phyloP scores from a whole-genome alignment of 345 rosid genomes.

The Melaleuca quinquenervia region DNA sequence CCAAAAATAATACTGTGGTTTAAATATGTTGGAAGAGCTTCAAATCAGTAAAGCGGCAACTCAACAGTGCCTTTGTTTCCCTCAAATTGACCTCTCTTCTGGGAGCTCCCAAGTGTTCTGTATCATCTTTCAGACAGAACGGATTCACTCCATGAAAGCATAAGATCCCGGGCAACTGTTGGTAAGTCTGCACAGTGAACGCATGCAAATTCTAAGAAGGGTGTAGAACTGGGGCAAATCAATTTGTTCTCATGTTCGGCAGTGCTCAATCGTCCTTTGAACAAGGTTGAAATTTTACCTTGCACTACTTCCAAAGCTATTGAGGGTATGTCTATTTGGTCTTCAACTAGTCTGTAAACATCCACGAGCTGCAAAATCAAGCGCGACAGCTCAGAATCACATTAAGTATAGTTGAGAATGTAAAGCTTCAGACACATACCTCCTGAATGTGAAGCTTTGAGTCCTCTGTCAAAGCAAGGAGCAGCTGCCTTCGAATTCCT shows the following conservation, averaged over 20 bases:
- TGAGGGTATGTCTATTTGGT: conserved; percentile 62
- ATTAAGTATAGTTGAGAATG: not conserved
- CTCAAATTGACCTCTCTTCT: not conserved
- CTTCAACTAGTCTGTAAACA: conserved; percentile 80
- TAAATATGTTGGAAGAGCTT: not conserved
- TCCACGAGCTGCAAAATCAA: conserved; percentile 58
- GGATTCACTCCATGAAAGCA: conserved; percentile 77
- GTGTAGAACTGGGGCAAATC: not conserved
- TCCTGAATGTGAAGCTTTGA: conserved; percentile 93
- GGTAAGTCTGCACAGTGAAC: conserved; percentile 56
- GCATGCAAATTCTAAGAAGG: not conserved
- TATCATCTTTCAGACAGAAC: conserved; percentile 45
- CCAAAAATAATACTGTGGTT: not conserved
- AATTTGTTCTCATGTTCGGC: not conserved
- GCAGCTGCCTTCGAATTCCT: conserved; percentile 84
- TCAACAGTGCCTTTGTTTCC: not conserved
- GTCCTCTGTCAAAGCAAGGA: conserved; percentile 89
- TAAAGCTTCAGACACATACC: conserved; percentile 14
- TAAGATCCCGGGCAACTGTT: conserved; percentile 54
- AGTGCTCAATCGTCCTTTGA: not conserved
- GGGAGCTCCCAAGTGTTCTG: not conserved
- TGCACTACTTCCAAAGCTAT: conserved; percentile 60
- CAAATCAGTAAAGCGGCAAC: not conserved
- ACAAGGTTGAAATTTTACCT: conserved; percentile 24
- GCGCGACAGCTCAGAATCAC: conserved; percentile 1